These are phyloP conservation scores for Salix caprea DNA, from an alignment of 345 rosid genomes.

Conservation along the genomic window DNA sequence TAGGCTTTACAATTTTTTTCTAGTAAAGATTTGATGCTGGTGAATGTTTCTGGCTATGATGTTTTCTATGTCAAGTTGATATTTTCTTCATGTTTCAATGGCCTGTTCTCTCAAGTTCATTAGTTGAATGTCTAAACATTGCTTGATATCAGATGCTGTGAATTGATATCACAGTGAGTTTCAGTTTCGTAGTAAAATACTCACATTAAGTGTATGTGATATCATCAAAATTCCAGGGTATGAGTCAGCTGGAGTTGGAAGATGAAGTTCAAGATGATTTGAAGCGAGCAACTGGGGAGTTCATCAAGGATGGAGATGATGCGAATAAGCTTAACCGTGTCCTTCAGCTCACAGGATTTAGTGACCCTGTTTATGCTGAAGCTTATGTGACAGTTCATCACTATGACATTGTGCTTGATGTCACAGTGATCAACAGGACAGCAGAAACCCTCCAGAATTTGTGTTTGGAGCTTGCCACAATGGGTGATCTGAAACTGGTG, in stretches of 20 bases:
- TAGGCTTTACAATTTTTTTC: neutral
- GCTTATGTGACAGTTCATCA: slow-evolving; percentile 96
- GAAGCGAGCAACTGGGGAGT: slow-evolving; percentile 98
- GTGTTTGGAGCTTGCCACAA: slow-evolving; percentile 95
- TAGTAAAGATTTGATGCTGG: neutral
- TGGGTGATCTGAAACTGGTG: slow-evolving; percentile 99
- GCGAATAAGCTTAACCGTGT: slow-evolving; percentile 95
- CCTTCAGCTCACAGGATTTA: slow-evolving; percentile 97
- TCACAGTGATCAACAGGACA: slow-evolving; percentile 91
- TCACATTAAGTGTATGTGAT: neutral
- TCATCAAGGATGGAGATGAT: slow-evolving; percentile 85
- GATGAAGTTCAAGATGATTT: slow-evolving; percentile 97
- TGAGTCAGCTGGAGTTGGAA: slow-evolving; percentile 99
- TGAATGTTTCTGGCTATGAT: neutral
- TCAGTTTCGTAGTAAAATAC: neutral
- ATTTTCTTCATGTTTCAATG: neutral
- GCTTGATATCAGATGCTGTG: neutral
- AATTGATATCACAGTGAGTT: neutral
- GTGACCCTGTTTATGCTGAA: slow-evolving; percentile 99
- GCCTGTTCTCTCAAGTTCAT: neutral
- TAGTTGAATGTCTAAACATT: neutral
- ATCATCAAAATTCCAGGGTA: slow-evolving; percentile 51
- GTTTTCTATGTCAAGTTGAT: neutral
- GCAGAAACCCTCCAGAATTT: slow-evolving; percentile 95
- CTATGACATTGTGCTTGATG: slow-evolving; percentile 95